Evolutionary conservation across 139 green algal genomes (phyloP), one percentile per base, ranked within the genome.

Genomic region (Ettlia oleoabundans): DNA sequence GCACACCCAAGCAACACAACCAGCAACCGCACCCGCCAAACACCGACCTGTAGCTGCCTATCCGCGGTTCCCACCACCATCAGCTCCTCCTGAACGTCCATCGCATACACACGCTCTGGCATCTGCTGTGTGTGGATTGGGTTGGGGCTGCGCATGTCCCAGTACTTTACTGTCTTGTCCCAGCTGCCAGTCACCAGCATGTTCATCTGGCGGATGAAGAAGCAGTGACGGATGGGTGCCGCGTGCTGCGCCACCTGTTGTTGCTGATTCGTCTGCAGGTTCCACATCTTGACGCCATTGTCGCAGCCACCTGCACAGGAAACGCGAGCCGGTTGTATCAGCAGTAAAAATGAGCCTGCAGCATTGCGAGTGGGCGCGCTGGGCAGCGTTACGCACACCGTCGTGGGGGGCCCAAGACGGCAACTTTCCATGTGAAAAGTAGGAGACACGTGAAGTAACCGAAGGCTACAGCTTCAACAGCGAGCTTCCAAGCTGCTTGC

Each of bases 211-310:
- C 86, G 82, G 2, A 97, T 87, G 76, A 88, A 96, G 55, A 88
- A 88, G 66, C 91, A 86, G 53, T 94, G 85, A 33, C 86, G 86
- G 30, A 99, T 90, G 3, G 96, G 94, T 2, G 87, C 93, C 71
- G 97, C 94, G 83, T 99, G 96, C 82, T 91, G 76, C 33, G 91
- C 97, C 19, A 99, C 93, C 63, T 91, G 85, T 67, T 92, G 84
- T 43, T 86, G 76, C 77, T 95, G 91, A 80, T 97, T 96, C 43
- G 93, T 96, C 24, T 86, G 88, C 33, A 99, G 87, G 81, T 95
- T 92, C 97, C 97, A 99, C 78, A 98, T 92, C 83, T 97, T 96
- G 4, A 93, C 97, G 26, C 91, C 89, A 65, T 97, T 98, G 90
- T 98, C 96, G 79, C 94, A 98, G 47, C 96, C 93, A 10, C 91